These are phyloP conservation scores for Xylaria sp. DNA, from an alignment of 2,329 filamentous ascomycete species.

Conservation along the genomic window DNA sequence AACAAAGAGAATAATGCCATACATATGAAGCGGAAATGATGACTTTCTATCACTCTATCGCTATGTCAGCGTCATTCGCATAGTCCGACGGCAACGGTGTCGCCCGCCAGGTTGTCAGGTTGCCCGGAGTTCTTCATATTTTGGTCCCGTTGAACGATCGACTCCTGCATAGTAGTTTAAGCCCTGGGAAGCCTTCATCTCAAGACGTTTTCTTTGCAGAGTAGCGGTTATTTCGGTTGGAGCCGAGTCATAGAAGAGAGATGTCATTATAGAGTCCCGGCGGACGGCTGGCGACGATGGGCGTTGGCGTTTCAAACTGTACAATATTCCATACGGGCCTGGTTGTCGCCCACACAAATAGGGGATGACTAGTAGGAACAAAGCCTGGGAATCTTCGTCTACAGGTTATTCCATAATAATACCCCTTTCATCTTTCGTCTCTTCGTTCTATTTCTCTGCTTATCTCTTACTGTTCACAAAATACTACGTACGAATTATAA, in stretches of 20 bases:
- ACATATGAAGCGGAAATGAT: constrained; percentile 49
- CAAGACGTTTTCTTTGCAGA: background rate
- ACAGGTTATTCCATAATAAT: background rate
- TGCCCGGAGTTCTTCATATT: background rate
- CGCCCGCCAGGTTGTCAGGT: background rate
- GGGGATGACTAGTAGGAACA: background rate
- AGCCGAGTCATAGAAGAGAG: background rate
- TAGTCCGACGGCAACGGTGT: background rate
- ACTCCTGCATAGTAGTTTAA: background rate
- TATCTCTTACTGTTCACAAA: too few species aligned
- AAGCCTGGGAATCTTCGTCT: background rate
- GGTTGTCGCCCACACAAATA: background rate
- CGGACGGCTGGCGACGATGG: background rate
- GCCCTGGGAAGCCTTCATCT: background rate
- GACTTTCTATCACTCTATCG: background rate
- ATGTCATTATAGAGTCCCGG: background rate
- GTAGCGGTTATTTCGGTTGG: background rate
- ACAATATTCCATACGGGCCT: background rate
- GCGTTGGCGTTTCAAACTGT: background rate
- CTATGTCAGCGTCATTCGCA: background rate
- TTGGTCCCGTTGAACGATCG: constrained; percentile 1
- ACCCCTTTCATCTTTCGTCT: background rate
- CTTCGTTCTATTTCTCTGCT: background rate
- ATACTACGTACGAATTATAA: too few species aligned
- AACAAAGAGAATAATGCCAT: constrained; percentile 80